A percentile compares a stretch with the other conserved stretches of the same genome.
Evolutionary conservation across 139 green algal genomes (phyloP).

Genomic region (Ettlia oleoabundans): DNA sequence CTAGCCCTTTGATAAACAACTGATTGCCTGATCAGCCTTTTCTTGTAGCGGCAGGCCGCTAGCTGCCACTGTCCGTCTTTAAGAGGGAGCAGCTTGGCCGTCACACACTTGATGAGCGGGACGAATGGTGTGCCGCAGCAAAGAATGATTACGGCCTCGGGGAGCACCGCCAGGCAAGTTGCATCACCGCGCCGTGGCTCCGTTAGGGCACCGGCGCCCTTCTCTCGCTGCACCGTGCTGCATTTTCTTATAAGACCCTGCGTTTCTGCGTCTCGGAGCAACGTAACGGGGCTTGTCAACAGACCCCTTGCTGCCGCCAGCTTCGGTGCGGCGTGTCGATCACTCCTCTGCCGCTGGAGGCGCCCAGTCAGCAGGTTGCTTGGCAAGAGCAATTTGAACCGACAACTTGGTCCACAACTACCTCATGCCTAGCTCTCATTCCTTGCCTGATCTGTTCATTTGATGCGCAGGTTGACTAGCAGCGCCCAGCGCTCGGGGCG

Average conservation of each 20-base stretch:
- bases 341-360: too few relatives aligned
- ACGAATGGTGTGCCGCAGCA: neutral
- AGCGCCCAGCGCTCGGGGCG: neutral
- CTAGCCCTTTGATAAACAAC: too few relatives aligned
- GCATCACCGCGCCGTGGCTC: too few relatives aligned
- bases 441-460: neutral
- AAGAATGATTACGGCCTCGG: neutral
- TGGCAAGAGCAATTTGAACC: too few relatives aligned
- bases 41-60: neutral
- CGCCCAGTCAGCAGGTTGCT: too few relatives aligned
- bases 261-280: too few relatives aligned
- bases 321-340: too few relatives aligned
- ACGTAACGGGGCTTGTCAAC: too few relatives aligned
- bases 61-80: neutral
- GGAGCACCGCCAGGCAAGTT: neutral
- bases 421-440: too few relatives aligned
- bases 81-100: neutral
- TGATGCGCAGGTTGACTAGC: conserved; percentile 1
- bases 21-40: neutral
- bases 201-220: neutral
- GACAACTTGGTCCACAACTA: too few relatives aligned
- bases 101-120: neutral
- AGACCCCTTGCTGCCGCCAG: too few relatives aligned
- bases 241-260: too few relatives aligned
- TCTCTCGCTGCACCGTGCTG: neutral